Evolutionary conservation across 176 grass and related monocot genomes (phyloP).

Genomic region (Poa pratensis): DNA sequence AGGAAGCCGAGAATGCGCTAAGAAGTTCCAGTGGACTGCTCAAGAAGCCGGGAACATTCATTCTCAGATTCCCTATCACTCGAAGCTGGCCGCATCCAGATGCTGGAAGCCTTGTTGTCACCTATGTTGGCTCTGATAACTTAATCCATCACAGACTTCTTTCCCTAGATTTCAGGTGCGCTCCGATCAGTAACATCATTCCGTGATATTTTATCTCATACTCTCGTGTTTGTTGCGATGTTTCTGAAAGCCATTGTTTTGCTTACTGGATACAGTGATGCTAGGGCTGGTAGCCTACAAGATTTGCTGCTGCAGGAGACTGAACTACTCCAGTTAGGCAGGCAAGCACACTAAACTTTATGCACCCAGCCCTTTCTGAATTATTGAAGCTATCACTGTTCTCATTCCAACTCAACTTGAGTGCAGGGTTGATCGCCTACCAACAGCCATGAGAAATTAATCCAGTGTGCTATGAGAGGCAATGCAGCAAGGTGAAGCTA

Average conservation of each 20-base stretch:
- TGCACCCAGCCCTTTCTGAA: slow-evolving; percentile 16
- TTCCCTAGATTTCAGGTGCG: slow-evolving; percentile 66
- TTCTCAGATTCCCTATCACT: slow-evolving; percentile 84
- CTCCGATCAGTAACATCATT: neutral
- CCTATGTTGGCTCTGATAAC: slow-evolving; percentile 66
- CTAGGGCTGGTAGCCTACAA: slow-evolving; percentile 62
- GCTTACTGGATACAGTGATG: slow-evolving; percentile 36
- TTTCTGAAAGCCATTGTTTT: slow-evolving; percentile 37
- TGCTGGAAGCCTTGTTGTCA: slow-evolving; percentile 77
- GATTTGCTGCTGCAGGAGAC: slow-evolving; percentile 83
- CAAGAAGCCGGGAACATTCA: slow-evolving; percentile 66
- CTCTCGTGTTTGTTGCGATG: neutral
- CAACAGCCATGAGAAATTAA: slow-evolving; percentile 21
- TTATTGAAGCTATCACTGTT: neutral
- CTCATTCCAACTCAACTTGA: slow-evolving; percentile 40
- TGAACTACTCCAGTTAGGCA: slow-evolving; percentile 69
- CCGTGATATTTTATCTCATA: neutral
- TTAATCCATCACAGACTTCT: slow-evolving; percentile 75
- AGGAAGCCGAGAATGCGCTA: slow-evolving; percentile 75
- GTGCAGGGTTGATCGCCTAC: slow-evolving; percentile 63
- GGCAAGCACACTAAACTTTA: slow-evolving; percentile 47
- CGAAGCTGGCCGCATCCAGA: slow-evolving; percentile 97
- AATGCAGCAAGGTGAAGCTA: neutral
- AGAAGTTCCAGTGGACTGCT: slow-evolving; percentile 49
- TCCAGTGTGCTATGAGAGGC: neutral